Base-by-base conservation (phyloP, 2,329 filamentous ascomycete species). In the Nemania bipapillata region DNA sequence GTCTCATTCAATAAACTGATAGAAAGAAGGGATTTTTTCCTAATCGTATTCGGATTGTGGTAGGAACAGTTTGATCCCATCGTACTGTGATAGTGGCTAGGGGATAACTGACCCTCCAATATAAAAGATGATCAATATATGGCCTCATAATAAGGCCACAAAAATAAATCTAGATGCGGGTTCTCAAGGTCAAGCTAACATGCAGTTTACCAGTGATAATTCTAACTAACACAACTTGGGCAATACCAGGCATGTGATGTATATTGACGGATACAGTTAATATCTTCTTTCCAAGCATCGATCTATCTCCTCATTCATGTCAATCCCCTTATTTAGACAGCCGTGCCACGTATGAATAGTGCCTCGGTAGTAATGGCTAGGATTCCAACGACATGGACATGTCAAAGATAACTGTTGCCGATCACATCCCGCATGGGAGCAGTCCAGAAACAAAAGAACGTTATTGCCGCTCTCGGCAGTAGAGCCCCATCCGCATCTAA, bases 381-480 rank as follows among this genome's bases (percentile, higher is more conserved):
- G 40, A 22, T 26, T 49, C 17, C 3, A 37, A 40, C 17, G 11
- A 28, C 26, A 47, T 28, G n/a, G 24, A n/a, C 20, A 47, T 45
- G 54, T 5, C 40, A 50, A 26, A 5, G 2, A 12, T 24, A 52
- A 32, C 24, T 30, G 22, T 22, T 49, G 47, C 22, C 30, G 55
- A 56, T 47, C 35, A 47, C 26, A 4, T 47, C 24, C 32, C 22
- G 30, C 22, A 26, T 20, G n/a, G 47, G 35, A 40, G 53, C 32
- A 57, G 17, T 6, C 45, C 2, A 9, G 4, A 40, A 35, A 22
- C 54, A 63, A 68, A 63, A 64, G 60, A 60, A 63, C 60, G 6
- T 35, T 12, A 50, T 45, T 68, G 28, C 65, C 66, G 11, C 52
- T 65, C 61, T 65, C 42, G 50, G 66, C 42, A 52, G 7, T 26